A percentile compares a stretch with the other conserved stretches of the same genome.
These are phyloP conservation scores for Colletotrichum sp. DNA, from an alignment of 2,329 filamentous ascomycete species.

Conservation along the genomic window DNA sequence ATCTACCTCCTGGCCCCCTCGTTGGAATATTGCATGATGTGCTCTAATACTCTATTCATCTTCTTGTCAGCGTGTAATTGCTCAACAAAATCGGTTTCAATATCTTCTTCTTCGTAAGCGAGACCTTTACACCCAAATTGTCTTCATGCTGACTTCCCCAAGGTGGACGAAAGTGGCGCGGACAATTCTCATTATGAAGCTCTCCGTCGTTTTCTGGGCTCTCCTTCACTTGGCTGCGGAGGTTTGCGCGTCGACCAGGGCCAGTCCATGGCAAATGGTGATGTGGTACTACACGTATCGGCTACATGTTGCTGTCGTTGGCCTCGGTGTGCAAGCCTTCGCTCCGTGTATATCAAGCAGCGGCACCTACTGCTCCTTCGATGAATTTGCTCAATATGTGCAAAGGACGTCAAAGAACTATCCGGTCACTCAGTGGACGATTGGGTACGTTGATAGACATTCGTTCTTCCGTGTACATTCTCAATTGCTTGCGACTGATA, in stretches of 20 bases:
- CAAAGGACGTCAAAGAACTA: background rate
- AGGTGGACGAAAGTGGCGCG: background rate
- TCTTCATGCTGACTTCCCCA: background rate
- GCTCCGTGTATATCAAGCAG: background rate
- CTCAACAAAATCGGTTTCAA: background rate
- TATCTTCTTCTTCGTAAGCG: background rate
- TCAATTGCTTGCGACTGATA: background rate
- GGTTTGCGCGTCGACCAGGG: background rate
- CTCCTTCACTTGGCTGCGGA: background rate
- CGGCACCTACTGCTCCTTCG: background rate
- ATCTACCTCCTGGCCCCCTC: accelerated
- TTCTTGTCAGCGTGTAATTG: background rate
- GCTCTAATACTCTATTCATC: background rate
- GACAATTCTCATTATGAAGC: background rate
- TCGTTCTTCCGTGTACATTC: background rate
- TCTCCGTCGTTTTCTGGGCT: background rate
- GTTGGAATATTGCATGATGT: background rate
- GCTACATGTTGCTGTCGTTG: background rate
- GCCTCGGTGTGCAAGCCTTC: background rate
- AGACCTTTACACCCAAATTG: accelerated
- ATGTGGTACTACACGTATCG: background rate
- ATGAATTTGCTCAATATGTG: background rate
- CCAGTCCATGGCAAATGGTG: background rate
- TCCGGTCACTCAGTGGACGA: background rate
- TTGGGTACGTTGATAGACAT: background rate